phyloP scores from a whole-genome alignment of 1,284 basidiomycete genomes.

The Boletus semigastroideus region DNA sequence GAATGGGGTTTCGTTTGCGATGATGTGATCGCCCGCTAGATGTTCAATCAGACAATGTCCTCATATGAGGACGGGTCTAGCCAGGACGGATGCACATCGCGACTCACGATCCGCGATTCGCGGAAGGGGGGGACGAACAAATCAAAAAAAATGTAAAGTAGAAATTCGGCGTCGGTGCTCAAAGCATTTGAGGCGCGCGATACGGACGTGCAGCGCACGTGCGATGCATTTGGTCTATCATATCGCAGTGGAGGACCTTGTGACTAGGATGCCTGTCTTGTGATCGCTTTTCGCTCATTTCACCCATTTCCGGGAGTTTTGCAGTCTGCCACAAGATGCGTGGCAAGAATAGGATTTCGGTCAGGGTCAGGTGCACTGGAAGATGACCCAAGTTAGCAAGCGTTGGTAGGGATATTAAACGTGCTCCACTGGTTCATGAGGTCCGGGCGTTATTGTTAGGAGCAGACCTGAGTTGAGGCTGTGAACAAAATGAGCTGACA shows the following conservation, averaged over 20 bases:
- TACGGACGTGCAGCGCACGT: too few relatives aligned
- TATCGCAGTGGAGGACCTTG: too few relatives aligned
- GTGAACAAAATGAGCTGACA: conserved; percentile 1
- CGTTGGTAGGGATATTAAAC: background rate
- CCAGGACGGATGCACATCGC: too few relatives aligned
- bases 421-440: conserved; percentile 5
- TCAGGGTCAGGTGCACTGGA: background rate
- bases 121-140: background rate
- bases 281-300: background rate
- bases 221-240: too few relatives aligned
- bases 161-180: too few relatives aligned
- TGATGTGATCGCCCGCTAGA: background rate
- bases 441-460: conserved; percentile 3
- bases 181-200: too few relatives aligned
- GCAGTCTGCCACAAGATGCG: too few relatives aligned
- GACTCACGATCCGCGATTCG: background rate
- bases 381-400: background rate
- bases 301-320: background rate
- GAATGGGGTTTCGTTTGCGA: background rate
- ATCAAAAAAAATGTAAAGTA: background rate
- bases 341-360: too few relatives aligned
- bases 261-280: too few relatives aligned
- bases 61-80: background rate
- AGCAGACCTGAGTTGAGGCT: background rate
- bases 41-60: too few relatives aligned